A percentile compares a stretch with the other conserved stretches of the same genome.
Conservation (phyloP, 2,329 filamentous ascomycete species). For the Pseudohalonectria lignicola region DNA sequence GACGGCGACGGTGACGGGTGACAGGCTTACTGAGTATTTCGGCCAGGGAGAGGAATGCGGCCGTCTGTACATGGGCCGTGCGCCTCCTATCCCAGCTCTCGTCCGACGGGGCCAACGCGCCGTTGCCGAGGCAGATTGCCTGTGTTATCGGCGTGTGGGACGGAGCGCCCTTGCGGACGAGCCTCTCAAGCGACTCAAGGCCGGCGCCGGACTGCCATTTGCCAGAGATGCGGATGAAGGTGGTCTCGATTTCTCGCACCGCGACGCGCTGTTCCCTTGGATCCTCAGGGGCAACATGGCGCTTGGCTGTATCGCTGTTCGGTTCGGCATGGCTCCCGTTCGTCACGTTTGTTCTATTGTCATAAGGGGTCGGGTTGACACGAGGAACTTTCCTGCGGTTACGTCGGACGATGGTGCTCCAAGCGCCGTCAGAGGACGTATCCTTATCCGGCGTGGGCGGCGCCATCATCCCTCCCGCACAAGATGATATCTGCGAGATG, state of each 20-base stretch:
- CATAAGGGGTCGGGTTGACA: too few relatives aligned
- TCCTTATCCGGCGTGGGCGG: too few relatives aligned
- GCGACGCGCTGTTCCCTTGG: conserved; percentile 10
- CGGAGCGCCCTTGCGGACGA: conserved; percentile 17
- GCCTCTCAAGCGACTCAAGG: conserved; percentile 19
- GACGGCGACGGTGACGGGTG: too few relatives aligned
- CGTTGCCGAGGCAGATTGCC: conserved; percentile 44
- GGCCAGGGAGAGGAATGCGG: conserved; percentile 38
- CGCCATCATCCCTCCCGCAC: too few relatives aligned
- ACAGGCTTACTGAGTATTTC: conserved; percentile 25
- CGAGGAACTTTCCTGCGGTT: too few relatives aligned
- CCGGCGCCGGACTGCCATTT: conserved; percentile 14
- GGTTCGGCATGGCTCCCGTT: too few relatives aligned
- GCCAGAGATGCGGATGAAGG: conserved; percentile 7
- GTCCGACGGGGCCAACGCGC: conserved; percentile 40
- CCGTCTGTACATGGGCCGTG: conserved; percentile 38
- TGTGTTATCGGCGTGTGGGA: conserved; percentile 16
- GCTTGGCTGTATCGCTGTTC: too few relatives aligned
- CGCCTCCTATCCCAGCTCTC: conserved; percentile 32
- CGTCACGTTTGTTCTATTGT: too few relatives aligned
- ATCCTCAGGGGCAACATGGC: conserved; percentile 7
- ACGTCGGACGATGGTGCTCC: not conserved
- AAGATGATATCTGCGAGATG: too few relatives aligned
- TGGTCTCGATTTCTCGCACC: conserved; percentile 8
- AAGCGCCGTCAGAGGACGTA: too few relatives aligned